A percentile compares a stretch with the other conserved stretches of the same genome.
phyloP scores from a whole-genome alignment of 352 stramenopile genomes.

The Stramenopiles sp. region DNA sequence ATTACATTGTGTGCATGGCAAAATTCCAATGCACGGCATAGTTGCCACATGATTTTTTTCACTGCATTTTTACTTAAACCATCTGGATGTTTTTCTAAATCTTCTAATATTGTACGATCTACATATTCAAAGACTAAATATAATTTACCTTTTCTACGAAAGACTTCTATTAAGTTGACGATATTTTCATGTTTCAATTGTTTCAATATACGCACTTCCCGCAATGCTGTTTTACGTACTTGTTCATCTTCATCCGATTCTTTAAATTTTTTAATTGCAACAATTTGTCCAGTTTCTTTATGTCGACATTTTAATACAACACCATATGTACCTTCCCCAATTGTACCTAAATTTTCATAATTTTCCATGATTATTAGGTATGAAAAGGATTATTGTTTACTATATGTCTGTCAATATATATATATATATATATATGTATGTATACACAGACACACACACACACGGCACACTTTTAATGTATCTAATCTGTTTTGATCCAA shows the following conservation, averaged over 20 bases:
- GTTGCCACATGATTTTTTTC: constrained; percentile 36
- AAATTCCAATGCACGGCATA: constrained; percentile 35
- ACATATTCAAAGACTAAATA: constrained; percentile 66
- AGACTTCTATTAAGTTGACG: constrained; percentile 54
- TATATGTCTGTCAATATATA: no score
- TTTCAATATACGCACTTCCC: constrained; percentile 54
- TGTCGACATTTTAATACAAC: constrained; percentile 50
- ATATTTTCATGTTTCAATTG: constrained; percentile 63
- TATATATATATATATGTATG: no score
- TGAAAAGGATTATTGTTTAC: no score
- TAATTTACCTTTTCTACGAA: constrained; percentile 51
- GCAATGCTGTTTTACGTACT: constrained; percentile 54
- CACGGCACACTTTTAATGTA: no score
- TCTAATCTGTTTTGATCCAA: no score
- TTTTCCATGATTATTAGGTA: constrained; percentile 48
- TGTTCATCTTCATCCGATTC: constrained; percentile 62
- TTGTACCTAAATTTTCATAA: constrained; percentile 53
- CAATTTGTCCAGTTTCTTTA: constrained; percentile 48
- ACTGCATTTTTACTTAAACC: constrained; percentile 40
- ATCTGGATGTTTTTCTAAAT: constrained; percentile 58
- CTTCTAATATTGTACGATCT: constrained; percentile 57
- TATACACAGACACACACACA: no score
- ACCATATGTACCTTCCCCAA: constrained; percentile 63
- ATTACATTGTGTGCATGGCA: constrained; percentile 46
- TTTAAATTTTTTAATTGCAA: constrained; percentile 75